phyloP scores from a whole-genome alignment of 345 rosid genomes.

The Stellera chamaejasme region DNA sequence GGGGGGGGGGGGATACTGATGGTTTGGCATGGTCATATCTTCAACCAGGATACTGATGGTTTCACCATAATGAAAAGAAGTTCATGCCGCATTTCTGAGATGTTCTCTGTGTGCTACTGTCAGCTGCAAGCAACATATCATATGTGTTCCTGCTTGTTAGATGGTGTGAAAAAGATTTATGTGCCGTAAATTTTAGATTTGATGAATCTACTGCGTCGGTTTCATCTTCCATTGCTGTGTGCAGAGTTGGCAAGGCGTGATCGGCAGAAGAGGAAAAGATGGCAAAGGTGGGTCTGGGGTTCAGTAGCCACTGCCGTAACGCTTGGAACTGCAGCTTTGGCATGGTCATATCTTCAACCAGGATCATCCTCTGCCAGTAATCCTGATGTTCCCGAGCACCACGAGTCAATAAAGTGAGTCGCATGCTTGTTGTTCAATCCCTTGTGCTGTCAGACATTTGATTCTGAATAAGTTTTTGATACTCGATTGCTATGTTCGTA shows the following conservation, averaged over 20 bases:
- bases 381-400: conserved; percentile 21
- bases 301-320: conserved; percentile 62
- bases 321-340: conserved; percentile 60
- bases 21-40: no score
- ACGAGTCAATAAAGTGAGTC: conserved; percentile 16
- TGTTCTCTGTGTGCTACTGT: not conserved
- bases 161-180: no score
- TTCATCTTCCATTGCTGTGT: conserved; percentile 13
- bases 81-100: no score
- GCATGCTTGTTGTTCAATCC: no score
- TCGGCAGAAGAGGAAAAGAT: conserved; percentile 51
- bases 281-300: conserved; percentile 71
- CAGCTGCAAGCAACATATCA: not conserved
- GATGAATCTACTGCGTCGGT: not conserved
- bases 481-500: no score
- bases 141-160: no score
- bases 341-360: conserved; percentile 65
- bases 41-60: no score
- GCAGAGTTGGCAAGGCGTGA: conserved; percentile 53
- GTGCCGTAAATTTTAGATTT: not conserved
- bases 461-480: no score
- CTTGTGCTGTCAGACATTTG: no score
- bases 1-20: no score
- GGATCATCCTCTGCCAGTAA: conserved; percentile 18
- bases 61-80: no score